Evolutionary conservation across 2,329 filamentous ascomycete species (phyloP).

Genomic region (Cladosporium colombiae): DNA sequence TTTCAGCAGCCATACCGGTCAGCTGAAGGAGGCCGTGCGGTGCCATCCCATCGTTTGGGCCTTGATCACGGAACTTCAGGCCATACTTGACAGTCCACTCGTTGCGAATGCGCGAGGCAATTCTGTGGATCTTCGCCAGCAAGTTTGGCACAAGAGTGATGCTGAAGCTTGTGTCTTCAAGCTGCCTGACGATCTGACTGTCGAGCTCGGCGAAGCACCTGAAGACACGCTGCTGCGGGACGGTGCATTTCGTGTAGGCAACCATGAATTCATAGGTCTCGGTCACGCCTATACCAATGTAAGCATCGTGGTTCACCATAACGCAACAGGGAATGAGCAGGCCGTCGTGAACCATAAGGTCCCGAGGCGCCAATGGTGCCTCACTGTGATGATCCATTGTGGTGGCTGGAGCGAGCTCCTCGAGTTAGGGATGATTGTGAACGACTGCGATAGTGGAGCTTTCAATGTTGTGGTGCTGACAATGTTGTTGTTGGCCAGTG

Average conservation of each 20-base stretch:
- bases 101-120: background rate
- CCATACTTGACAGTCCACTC: background rate
- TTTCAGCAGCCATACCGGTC: no score
- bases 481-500: background rate
- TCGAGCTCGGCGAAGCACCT: background rate
- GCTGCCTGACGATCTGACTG: background rate
- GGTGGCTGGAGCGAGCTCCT: background rate
- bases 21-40: background rate
- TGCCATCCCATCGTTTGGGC: background rate
- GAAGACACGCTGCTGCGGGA: background rate
- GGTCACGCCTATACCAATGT: background rate
- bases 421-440: background rate
- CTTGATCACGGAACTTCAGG: background rate
- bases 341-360: background rate
- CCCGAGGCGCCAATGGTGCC: background rate
- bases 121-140: background rate
- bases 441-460: background rate
- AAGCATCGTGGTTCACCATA: background rate
- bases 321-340: background rate
- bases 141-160: background rate
- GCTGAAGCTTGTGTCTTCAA: background rate
- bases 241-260: background rate
- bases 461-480: background rate
- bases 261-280: background rate
- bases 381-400: background rate